Evolutionary conservation across 257 asterid species (phyloP).

Genomic region (Forsythia viridissima): DNA sequence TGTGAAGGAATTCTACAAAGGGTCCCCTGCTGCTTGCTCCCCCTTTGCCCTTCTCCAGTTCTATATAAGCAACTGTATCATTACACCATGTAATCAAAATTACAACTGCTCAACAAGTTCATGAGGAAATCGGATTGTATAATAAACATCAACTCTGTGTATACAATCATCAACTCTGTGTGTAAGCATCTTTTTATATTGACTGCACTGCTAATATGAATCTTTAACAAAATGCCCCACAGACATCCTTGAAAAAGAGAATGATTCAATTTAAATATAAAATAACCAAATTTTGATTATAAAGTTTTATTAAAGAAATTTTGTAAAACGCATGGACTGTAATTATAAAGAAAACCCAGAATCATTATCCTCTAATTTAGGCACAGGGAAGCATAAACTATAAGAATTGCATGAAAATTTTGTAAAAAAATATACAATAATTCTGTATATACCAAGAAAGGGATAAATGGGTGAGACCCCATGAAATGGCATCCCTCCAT

Average conservation of each 20-base stretch:
- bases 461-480: slow-evolving; percentile 79
- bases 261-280: too few species aligned
- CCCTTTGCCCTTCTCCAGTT: neutral
- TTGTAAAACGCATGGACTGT: too few species aligned
- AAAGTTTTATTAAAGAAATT: too few species aligned
- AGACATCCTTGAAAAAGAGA: neutral
- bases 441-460: slow-evolving; percentile 65
- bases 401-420: neutral
- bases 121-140: too few species aligned
- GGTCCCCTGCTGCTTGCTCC: neutral
- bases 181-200: neutral
- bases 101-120: too few species aligned
- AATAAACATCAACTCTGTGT: too few species aligned
- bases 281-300: neutral
- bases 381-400: neutral
- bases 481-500: slow-evolving; percentile 92
- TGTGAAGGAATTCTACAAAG: neutral
- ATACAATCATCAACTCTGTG: too few species aligned
- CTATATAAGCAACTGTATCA: too few species aligned
- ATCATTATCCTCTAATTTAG: neutral
- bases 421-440: neutral
- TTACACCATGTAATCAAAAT: neutral
- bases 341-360: neutral
- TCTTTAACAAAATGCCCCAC: neutral
- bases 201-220: neutral